phyloP scores from a whole-genome alignment of 371 early-diverging fungal species.

The Circinella minor region DNA sequence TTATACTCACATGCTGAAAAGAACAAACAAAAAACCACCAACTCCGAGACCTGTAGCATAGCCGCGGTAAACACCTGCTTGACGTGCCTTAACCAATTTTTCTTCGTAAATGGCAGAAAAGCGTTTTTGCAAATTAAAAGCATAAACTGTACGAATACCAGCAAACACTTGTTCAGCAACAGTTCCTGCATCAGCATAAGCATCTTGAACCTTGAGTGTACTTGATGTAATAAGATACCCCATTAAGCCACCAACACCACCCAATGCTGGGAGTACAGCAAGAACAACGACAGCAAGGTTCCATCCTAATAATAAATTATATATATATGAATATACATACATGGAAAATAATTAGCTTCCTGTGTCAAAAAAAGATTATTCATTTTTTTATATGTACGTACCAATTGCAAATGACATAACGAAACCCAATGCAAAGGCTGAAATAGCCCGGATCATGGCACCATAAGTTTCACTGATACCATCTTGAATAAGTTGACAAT shows the following conservation, averaged over 20 bases:
- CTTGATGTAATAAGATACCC: conserved; percentile 59
- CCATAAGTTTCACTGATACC: conserved; percentile 86
- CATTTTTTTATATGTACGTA: conserved; percentile 51
- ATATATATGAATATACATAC: too few species aligned
- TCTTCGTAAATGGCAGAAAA: conserved; percentile 59
- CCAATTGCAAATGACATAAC: conserved; percentile 25
- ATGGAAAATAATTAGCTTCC: too few species aligned
- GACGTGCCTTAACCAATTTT: conserved; percentile 50
- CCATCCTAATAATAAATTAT: conserved; percentile 63
- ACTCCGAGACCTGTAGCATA: conserved; percentile 47
- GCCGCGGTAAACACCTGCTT: conserved; percentile 50
- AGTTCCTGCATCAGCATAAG: conserved; percentile 79
- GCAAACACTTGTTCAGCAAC: conserved; percentile 83
- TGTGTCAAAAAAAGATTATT: too few species aligned
- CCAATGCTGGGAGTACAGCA: conserved; percentile 61
- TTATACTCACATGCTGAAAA: conserved; percentile 43
- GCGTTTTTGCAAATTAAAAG: conserved; percentile 75
- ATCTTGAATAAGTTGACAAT: conserved; percentile 75
- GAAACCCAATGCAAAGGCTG: conserved; percentile 65
- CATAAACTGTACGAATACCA: conserved; percentile 78
- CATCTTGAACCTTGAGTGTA: conserved; percentile 42
- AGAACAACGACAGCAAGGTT: conserved; percentile 71
- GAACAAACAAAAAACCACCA: conserved; percentile 58
- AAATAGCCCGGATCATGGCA: conserved; percentile 61
- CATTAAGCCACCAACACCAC: conserved; percentile 54